These are phyloP conservation scores for Kwoniella botswanensis DNA, from an alignment of 768 basidiomycete species.

Conservation along the genomic window DNA sequence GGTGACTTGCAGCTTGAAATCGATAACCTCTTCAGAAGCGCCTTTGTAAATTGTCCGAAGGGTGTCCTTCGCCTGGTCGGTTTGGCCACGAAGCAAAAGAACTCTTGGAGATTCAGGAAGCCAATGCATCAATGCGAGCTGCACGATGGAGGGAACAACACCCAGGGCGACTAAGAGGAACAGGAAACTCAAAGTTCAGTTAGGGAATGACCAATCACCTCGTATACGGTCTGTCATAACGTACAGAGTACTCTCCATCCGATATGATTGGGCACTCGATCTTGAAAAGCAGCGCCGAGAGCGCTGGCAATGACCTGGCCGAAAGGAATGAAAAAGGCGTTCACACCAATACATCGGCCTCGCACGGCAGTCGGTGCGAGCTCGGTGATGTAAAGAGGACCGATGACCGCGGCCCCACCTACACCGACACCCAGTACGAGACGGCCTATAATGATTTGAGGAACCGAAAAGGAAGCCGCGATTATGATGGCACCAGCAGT, in stretches of 20 bases:
- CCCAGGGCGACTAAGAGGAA: slow-evolving; percentile 20
- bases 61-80: slow-evolving; percentile 20
- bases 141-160: slow-evolving; percentile 27
- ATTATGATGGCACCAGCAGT: slow-evolving; percentile 26
- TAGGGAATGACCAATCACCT: background rate
- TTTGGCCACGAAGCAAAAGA: slow-evolving; percentile 14
- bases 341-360: slow-evolving; percentile 28
- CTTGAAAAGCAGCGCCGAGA: slow-evolving; percentile 20
- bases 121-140: slow-evolving; percentile 23
- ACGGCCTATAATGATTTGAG: slow-evolving; percentile 37
- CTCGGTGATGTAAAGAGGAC: slow-evolving; percentile 32
- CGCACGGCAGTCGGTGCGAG: slow-evolving; percentile 29
- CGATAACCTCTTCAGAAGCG: slow-evolving; percentile 18
- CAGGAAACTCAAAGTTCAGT: background rate
- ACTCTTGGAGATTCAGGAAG: slow-evolving; percentile 38
- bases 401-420: slow-evolving; percentile 29
- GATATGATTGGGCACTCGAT: background rate
- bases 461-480: slow-evolving; percentile 18
- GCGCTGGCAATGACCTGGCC: slow-evolving; percentile 22
- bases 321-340: slow-evolving; percentile 34
- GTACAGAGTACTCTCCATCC: slow-evolving; percentile 19
- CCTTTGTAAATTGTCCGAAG: slow-evolving; percentile 19
- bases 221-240: background rate
- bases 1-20: slow-evolving; percentile 32
- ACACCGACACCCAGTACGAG: slow-evolving; percentile 33